These are phyloP conservation scores for Tremellales sp. DNA, from an alignment of 1,284 basidiomycete species.

Conservation along the genomic window DNA sequence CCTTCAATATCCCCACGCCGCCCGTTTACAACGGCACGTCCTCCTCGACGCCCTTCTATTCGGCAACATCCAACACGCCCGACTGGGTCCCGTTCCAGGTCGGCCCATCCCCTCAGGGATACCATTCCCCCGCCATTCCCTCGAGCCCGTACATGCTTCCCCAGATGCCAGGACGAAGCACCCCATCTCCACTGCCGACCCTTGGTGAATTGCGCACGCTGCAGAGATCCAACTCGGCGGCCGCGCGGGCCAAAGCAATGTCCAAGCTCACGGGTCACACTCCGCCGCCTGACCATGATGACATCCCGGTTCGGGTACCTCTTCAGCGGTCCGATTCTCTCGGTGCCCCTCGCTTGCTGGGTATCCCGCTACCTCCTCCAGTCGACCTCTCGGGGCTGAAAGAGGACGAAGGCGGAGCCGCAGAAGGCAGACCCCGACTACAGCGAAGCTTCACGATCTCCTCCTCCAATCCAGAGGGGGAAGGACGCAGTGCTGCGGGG, in stretches of 20 bases:
- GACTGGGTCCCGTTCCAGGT: slow-evolving; percentile 43
- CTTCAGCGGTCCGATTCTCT: slow-evolving; percentile 37
- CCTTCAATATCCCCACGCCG: slow-evolving; percentile 30
- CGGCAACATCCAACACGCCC: slow-evolving; percentile 14
- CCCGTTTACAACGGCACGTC: slow-evolving; percentile 12
- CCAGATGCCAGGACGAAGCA: slow-evolving; percentile 26
- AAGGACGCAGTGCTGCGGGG: slow-evolving; percentile 48
- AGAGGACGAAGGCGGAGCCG: slow-evolving; percentile 3
- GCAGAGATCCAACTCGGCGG: slow-evolving; percentile 46
- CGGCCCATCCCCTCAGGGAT: slow-evolving; percentile 38
- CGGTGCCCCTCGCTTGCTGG: slow-evolving; percentile 31
- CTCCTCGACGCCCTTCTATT: slow-evolving; percentile 14
- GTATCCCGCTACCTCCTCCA: slow-evolving; percentile 3
- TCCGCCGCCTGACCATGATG: slow-evolving; percentile 16
- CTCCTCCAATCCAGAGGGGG: slow-evolving; percentile 45
- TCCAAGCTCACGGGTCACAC: slow-evolving; percentile 44
- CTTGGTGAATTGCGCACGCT: slow-evolving; percentile 42
- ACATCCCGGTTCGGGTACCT: slow-evolving; percentile 15
- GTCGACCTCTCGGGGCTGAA: not conserved
- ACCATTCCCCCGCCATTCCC: slow-evolving; percentile 29
- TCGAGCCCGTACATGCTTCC: slow-evolving; percentile 2
- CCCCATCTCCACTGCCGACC: slow-evolving; percentile 43
- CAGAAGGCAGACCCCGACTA: slow-evolving; percentile 35
- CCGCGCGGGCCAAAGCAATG: slow-evolving; percentile 46
- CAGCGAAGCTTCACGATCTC: slow-evolving; percentile 47